Conservation (phyloP, 176 grass and related monocot genomes). For the Carex cristatella region DNA sequence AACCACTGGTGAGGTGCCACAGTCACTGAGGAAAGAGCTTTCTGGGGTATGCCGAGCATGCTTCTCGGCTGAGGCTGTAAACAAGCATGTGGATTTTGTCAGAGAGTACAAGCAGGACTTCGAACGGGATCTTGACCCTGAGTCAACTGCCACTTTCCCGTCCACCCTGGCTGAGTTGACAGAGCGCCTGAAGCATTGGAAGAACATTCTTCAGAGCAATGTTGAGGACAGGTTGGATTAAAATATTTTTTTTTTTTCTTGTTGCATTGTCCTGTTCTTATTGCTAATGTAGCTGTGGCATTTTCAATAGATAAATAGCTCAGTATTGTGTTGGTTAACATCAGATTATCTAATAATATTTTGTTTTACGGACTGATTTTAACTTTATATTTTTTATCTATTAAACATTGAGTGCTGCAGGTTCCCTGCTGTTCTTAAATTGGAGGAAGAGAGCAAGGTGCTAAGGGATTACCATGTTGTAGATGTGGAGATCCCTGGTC, state of each 20-base stretch:
- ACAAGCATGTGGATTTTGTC: constrained; percentile 99
- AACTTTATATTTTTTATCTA: background rate
- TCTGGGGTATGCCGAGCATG: constrained; percentile 97
- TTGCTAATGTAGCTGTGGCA: background rate
- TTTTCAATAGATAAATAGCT: background rate
- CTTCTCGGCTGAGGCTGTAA: constrained; percentile 97
- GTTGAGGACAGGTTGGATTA: constrained; percentile 58
- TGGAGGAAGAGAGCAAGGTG: constrained; percentile 98
- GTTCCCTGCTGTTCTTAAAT: constrained; percentile 91
- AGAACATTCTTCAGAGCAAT: constrained; percentile 97
- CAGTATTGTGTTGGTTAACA: background rate
- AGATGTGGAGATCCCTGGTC: constrained; percentile 91
- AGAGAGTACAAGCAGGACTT: constrained; percentile 98
- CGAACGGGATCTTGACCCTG: constrained; percentile 94
- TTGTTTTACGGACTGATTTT: background rate
- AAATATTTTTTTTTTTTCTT: background rate
- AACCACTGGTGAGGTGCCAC: constrained; percentile 93
- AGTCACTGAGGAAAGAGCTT: constrained; percentile 90
- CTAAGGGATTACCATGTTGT: constrained; percentile 91
- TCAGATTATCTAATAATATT: background rate
- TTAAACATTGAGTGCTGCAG: background rate
- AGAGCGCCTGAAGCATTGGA: constrained; percentile 96
- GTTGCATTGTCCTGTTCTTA: background rate
- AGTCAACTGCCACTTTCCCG: constrained; percentile 88
- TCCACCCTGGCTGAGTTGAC: constrained; percentile 84